Evolutionary conservation across 73 alveolate genomes (phyloP), one percentile per base, ranked within the genome.

Genomic region (Paramecium primaurelia): DNA sequence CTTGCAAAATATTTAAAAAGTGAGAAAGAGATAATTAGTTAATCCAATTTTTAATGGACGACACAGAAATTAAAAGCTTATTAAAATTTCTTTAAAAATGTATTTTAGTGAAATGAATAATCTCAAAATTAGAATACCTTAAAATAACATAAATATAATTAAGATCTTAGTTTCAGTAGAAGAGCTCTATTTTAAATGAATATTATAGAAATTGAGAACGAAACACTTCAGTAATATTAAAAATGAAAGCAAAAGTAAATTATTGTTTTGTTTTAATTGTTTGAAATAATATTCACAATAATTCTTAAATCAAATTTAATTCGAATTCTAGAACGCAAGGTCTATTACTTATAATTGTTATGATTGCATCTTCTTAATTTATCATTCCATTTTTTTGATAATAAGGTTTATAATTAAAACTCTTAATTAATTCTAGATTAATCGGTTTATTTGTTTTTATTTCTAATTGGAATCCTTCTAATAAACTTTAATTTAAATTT

Each of bases 381-480:
- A 60, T 9, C 1, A 20, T 20, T 11, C 22, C 22, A 60, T 60
- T 34, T 60, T 22, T 26, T 2, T 10, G 18, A 10, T 26, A 22
- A 8, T 10, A 26, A 30, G 83, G 47, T 60, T 60, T 60, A 60
- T 60, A 60, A 60, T 60, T 60, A 25, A 22, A 60, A 30, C 8
- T 60, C 83, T 60, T 60, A 12, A 60, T 60, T 14, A 60, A 60
- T 3, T 60, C 83, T 30, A 26, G 47, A 22, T 60, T 60, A 22
- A 60, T 60, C 8, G 83, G 83, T 60, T 60, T 60, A 60, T 26
- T 60, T 30, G 47, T 60, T 60, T 38, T 77, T 40, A 77, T 77
- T 44, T 77, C 75, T 47, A 77, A 77, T 34, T 77, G 45, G 26
- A 77, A 77, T 25, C 90, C 90, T 44, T 77, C 90, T 40, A 77